These are phyloP conservation scores for Alternaria postmessia DNA, from an alignment of 2,329 filamentous ascomycete species.

Conservation along the genomic window DNA sequence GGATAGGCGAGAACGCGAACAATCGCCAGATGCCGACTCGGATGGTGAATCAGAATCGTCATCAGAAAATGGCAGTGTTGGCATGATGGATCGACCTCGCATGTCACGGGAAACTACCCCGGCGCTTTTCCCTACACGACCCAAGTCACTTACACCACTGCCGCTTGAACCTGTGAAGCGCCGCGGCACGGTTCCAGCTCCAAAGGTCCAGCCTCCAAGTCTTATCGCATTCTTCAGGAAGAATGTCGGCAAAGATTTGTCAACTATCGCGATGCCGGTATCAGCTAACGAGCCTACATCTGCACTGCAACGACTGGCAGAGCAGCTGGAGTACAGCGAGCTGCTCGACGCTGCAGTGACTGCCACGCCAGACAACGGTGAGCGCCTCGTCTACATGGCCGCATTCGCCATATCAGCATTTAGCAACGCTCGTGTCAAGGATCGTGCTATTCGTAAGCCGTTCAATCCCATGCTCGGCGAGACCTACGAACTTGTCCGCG, in stretches of 20 bases:
- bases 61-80: conserved; percentile 63
- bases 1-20: conserved; percentile 51
- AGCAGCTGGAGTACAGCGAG: conserved; percentile 89
- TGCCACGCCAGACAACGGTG: conserved; percentile 63
- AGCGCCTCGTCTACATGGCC: conserved; percentile 83
- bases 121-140: conserved; percentile 74
- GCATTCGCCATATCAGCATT: conserved; percentile 92
- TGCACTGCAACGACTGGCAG: conserved; percentile 84
- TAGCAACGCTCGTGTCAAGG: conserved; percentile 81
- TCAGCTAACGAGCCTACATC: conserved; percentile 94
- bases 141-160: conserved; percentile 78
- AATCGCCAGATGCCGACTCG: conserved; percentile 50
- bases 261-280: conserved; percentile 96
- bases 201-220: conserved; percentile 83
- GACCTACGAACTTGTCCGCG: conserved; percentile 89
- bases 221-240: conserved; percentile 94
- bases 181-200: conserved; percentile 73
- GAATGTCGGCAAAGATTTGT: conserved; percentile 97
- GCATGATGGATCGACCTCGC: conserved; percentile 49
- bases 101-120: conserved; percentile 48
- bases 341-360: conserved; percentile 74
- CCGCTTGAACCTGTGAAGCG: conserved; percentile 75
- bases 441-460: conserved; percentile 91
- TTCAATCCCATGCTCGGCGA: conserved; percentile 98
- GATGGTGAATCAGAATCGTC: conserved; percentile 69